Percentiles rank a stretch among this genome's conserved stretches.
Conservation (phyloP, 2,329 filamentous ascomycete genomes). For the Diatrype stigma region DNA sequence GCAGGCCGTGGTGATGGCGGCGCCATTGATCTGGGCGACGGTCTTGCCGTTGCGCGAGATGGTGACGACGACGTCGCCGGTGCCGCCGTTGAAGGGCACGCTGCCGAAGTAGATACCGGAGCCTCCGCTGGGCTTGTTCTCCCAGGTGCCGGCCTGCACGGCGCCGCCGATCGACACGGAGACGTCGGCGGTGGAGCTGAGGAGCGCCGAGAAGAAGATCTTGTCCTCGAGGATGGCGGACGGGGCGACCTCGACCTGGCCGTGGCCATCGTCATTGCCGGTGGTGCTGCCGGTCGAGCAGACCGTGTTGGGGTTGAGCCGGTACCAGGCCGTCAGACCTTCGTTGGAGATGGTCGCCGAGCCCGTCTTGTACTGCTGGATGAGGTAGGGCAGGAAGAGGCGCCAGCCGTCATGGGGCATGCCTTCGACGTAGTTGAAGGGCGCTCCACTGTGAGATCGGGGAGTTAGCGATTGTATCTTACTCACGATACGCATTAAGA, state of each 20-base stretch:
- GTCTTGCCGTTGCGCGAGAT: conserved; percentile 17
- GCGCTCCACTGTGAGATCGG: conserved; percentile 37
- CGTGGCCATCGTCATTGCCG: conserved; percentile 23
- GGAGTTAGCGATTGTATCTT: conserved; percentile 28
- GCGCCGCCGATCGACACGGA: conserved; percentile 30
- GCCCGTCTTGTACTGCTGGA: conserved; percentile 44
- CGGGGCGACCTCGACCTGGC: conserved; percentile 18
- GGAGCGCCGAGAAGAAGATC: conserved; percentile 7
- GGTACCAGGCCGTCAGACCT: conserved; percentile 30
- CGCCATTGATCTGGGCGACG: conserved; percentile 20
- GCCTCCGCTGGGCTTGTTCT: conserved; percentile 21
- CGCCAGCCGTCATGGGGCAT: conserved; percentile 49
- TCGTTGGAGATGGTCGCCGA: conserved; percentile 26
- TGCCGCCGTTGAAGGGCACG: conserved; percentile 17
- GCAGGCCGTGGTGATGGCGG: conserved; percentile 21
- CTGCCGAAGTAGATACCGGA: conserved; percentile 31
- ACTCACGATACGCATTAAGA: too few species aligned
- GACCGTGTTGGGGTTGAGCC: conserved; percentile 20
- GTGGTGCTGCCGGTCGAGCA: conserved; percentile 29
- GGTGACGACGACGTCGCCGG: conserved; percentile 23
- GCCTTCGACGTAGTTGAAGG: conserved; percentile 42
- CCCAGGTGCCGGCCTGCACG: conserved; percentile 25
- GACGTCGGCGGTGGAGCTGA: conserved; percentile 17
- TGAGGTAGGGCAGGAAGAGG: conserved; percentile 44
- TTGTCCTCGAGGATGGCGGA: conserved; percentile 12